A percentile compares a stretch with the other conserved stretches of the same genome.
Evolutionary conservation across 2,329 filamentous ascomycete genomes (phyloP).

Genomic region (Tothia fuscella): DNA sequence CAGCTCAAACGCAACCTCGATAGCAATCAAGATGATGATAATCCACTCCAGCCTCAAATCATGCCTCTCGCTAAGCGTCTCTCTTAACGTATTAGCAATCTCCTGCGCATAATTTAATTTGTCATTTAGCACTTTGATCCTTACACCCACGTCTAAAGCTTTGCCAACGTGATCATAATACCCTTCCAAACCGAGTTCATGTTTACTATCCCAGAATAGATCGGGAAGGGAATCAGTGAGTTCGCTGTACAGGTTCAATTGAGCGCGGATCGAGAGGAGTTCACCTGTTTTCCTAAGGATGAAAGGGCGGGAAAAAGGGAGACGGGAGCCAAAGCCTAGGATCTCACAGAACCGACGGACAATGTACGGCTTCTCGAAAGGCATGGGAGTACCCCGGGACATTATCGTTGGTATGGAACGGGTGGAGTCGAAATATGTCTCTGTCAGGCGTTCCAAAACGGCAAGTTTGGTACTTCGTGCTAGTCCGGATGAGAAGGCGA

Average conservation of each 20-base stretch:
- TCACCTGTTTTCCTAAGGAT: constrained; percentile 80
- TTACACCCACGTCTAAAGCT: constrained; percentile 78
- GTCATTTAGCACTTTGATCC: constrained; percentile 85
- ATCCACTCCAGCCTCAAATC: constrained; percentile 84
- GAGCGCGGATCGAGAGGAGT: constrained; percentile 74
- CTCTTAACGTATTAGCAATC: constrained; percentile 77
- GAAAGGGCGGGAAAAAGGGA: constrained; percentile 28
- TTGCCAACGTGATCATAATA: constrained; percentile 92
- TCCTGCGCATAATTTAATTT: constrained; percentile 98
- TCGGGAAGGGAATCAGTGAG: constrained; percentile 91
- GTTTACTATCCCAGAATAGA: constrained; percentile 87
- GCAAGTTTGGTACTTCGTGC: constrained; percentile 89
- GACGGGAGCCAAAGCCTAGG: constrained; percentile 73
- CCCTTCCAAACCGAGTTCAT: constrained; percentile 79
- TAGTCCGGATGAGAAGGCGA: constrained; percentile 90
- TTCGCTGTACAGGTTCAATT: constrained; percentile 93
- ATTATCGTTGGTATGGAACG: constrained; percentile 69
- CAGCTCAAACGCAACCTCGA: constrained; percentile 85
- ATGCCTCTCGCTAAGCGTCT: constrained; percentile 83
- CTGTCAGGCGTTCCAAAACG: constrained; percentile 73
- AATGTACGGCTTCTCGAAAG: constrained; percentile 63
- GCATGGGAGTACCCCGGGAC: constrained; percentile 47
- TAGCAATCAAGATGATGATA: constrained; percentile 84
- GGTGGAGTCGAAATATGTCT: constrained; percentile 77
- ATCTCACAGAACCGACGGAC: constrained; percentile 88